phyloP scores from a whole-genome alignment of 1,284 basidiomycete species.

The Rhodotorula mucilaginosa region DNA sequence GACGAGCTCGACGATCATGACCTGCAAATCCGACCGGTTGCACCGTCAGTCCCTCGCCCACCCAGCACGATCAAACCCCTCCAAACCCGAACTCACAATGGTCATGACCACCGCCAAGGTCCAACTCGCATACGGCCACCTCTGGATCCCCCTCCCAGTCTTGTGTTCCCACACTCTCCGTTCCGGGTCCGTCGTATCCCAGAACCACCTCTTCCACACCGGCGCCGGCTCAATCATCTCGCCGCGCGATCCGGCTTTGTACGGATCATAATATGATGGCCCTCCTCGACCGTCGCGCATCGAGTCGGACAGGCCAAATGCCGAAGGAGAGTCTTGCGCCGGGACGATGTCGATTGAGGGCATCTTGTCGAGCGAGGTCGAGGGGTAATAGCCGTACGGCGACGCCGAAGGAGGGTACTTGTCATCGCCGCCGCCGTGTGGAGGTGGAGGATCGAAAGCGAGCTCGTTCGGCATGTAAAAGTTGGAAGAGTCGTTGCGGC shows the following conservation, averaged over 20 bases:
- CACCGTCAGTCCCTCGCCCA: too few relatives aligned
- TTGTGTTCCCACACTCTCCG: constrained; percentile 52
- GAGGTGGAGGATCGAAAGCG: constrained; percentile 21
- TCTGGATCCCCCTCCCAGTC: constrained; percentile 76
- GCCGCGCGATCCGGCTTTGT: neutral
- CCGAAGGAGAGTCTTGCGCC: constrained; percentile 6
- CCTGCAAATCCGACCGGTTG: constrained; percentile 5
- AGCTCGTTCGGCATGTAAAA: constrained; percentile 33
- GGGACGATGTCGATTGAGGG: constrained; percentile 30
- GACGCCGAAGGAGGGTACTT: constrained; percentile 5
- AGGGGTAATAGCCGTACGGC: neutral
- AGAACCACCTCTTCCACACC: constrained; percentile 35
- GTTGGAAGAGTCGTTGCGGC: neutral
- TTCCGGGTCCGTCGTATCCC: constrained; percentile 44
- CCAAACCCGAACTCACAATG: constrained; percentile 51
- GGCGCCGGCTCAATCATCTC: constrained; percentile 17
- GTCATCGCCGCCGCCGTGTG: neutral
- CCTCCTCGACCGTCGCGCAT: too few relatives aligned
- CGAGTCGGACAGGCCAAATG: neutral
- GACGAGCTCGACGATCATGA: constrained; percentile 31
- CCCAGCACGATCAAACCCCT: too few relatives aligned
- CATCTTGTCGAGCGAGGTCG: constrained; percentile 13
- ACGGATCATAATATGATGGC: neutral
- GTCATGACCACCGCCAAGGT: constrained; percentile 64
- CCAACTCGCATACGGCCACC: constrained; percentile 63